Conservation (phyloP, 176 grass and related monocot genomes). For the Triticum aestivum region IWGSC_CS_RefSeq_v2.1 NC_057796.1:225573569-225574068, state of each 20-base stretch:
- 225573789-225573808: slow-evolving; percentile 78
- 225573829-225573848: slow-evolving; percentile 38
- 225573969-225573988: neutral
- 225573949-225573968: neutral
- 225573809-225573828: slow-evolving; percentile 72
- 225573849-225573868: slow-evolving; percentile 24
- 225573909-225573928: slow-evolving; percentile 14
- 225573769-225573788: slow-evolving; percentile 76
- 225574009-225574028: slow-evolving; percentile 9
- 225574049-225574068: slow-evolving; percentile 2
- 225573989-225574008: slow-evolving; percentile 10
- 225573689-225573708: slow-evolving; percentile 90
- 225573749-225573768: slow-evolving; percentile 75
- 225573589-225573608: slow-evolving; percentile 11
- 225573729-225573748: slow-evolving; percentile 76
- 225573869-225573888: slow-evolving; percentile 16
- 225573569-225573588: neutral
- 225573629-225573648: slow-evolving; percentile 75
- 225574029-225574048: slow-evolving; percentile 8
- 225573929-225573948: neutral
- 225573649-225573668: slow-evolving; percentile 88
- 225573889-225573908: neutral
- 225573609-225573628: slow-evolving; percentile 88
- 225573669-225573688: slow-evolving; percentile 83
- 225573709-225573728: slow-evolving; percentile 73